Conservation (phyloP, 2,329 filamentous ascomycete species). For the Lithohypha guttulata region DNA sequence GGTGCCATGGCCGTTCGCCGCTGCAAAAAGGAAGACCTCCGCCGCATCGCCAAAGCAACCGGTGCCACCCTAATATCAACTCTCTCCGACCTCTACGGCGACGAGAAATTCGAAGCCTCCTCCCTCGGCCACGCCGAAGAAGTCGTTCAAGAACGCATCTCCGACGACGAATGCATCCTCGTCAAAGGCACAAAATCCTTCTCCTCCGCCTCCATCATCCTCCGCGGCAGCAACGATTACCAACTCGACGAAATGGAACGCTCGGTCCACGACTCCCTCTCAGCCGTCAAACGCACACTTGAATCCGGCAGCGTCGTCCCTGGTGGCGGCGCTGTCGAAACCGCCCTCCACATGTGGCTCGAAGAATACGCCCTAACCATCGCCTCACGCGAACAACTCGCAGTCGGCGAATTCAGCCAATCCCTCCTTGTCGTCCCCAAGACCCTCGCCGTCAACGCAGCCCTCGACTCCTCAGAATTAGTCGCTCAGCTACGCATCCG, state of each 20-base stretch:
- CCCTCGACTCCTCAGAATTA: slow-evolving; percentile 90
- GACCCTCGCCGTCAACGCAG: slow-evolving; percentile 91
- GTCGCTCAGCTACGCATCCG: slow-evolving; percentile 89
- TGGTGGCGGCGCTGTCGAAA: slow-evolving; percentile 92
- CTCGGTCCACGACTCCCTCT: slow-evolving; percentile 92
- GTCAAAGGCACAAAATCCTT: slow-evolving; percentile 92
- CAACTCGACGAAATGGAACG: slow-evolving; percentile 98
- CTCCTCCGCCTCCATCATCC: slow-evolving; percentile 88
- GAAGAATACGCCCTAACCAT: slow-evolving; percentile 98
- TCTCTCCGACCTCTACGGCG: slow-evolving; percentile 90
- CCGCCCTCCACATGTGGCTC: slow-evolving; percentile 96
- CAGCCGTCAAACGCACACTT: slow-evolving; percentile 90
- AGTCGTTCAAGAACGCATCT: slow-evolving; percentile 96
- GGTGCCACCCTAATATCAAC: slow-evolving; percentile 88
- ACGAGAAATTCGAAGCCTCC: slow-evolving; percentile 89
- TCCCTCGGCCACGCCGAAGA: slow-evolving; percentile 87
- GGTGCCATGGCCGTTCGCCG: slow-evolving; percentile 91
- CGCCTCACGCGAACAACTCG: slow-evolving; percentile 89
- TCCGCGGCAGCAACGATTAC: slow-evolving; percentile 91
- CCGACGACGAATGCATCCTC: slow-evolving; percentile 95
- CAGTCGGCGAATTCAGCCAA: slow-evolving; percentile 94
- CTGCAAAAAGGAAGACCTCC: slow-evolving; percentile 97
- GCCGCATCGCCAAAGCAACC: slow-evolving; percentile 90
- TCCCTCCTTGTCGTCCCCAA: slow-evolving; percentile 90
- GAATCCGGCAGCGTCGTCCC: slow-evolving; percentile 96